phyloP scores from a whole-genome alignment of 2,329 filamentous ascomycete species.

The Aspergillus sp. region DNA sequence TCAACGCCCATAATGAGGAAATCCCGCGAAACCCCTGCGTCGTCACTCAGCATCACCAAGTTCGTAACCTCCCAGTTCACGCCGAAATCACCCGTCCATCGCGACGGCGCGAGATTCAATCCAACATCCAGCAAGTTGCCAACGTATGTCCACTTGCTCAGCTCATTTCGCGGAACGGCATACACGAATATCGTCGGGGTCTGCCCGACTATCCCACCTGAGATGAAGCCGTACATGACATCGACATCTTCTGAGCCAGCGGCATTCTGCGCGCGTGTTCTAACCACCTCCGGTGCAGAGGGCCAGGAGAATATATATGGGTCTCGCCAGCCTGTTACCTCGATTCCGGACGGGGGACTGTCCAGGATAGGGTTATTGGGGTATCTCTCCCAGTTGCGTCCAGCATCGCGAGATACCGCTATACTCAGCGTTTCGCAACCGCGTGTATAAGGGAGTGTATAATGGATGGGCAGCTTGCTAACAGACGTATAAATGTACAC shows the following conservation, averaged over 20 bases:
- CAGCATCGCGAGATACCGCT: slow-evolving; percentile 40
- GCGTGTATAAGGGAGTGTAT: slow-evolving; percentile 37
- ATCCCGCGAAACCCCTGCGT: slow-evolving; percentile 30
- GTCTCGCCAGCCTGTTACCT: slow-evolving; percentile 46
- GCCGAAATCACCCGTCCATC: slow-evolving; percentile 53
- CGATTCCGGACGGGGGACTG: slow-evolving; percentile 31
- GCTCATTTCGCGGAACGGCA: slow-evolving; percentile 38
- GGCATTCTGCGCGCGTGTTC: background rate
- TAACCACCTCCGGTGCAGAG: slow-evolving; percentile 18
- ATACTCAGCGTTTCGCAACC: slow-evolving; percentile 41
- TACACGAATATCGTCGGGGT: slow-evolving; percentile 52
- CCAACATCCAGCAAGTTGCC: slow-evolving; percentile 45
- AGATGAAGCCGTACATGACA: slow-evolving; percentile 49
- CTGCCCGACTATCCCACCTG: slow-evolving; percentile 45
- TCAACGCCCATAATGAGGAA: slow-evolving; percentile 51
- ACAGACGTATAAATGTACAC: slow-evolving; percentile 45
- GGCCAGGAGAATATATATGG: slow-evolving; percentile 38
- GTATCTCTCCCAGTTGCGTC: slow-evolving; percentile 37
- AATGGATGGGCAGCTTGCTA: slow-evolving; percentile 40
- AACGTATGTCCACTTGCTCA: slow-evolving; percentile 48
- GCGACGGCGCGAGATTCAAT: slow-evolving; percentile 39
- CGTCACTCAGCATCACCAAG: slow-evolving; percentile 43
- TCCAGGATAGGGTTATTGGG: slow-evolving; percentile 40
- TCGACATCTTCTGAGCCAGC: background rate
- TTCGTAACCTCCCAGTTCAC: slow-evolving; percentile 55